Conservation (phyloP, 495 filamentous ascomycete species). For the Usnea hakonensis region DNA sequence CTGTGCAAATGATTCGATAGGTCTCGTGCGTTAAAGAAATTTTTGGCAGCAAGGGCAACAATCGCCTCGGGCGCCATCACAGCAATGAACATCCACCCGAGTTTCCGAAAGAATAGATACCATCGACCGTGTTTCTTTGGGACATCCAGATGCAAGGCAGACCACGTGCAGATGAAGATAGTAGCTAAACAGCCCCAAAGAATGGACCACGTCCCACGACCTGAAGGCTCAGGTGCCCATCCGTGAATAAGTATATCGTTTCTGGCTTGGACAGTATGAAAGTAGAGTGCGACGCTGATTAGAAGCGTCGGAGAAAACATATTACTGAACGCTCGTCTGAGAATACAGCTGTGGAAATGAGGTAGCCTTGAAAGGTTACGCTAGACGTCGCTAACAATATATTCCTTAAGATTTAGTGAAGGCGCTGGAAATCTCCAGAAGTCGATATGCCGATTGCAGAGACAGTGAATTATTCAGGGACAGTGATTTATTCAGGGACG, state of each 20-base stretch:
- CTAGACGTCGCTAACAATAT: no score
- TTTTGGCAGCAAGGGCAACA: slow-evolving; percentile 11
- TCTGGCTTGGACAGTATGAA: slow-evolving; percentile 2
- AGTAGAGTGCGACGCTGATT: slow-evolving; percentile 2
- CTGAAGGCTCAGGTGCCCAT: slow-evolving; percentile 19
- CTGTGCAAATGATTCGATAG: neutral
- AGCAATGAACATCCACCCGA: slow-evolving; percentile 26
- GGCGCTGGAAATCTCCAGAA: no score
- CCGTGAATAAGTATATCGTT: slow-evolving; percentile 9
- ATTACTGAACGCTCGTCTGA: no score
- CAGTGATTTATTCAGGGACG: no score
- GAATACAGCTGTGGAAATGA: no score
- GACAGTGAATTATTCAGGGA: no score
- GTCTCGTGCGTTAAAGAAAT: slow-evolving; percentile 13
- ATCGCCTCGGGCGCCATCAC: slow-evolving; percentile 26
- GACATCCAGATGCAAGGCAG: slow-evolving; percentile 27
- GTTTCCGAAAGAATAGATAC: slow-evolving; percentile 15
- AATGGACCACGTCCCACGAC: slow-evolving; percentile 30
- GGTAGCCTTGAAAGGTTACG: no score
- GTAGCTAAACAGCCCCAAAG: slow-evolving; percentile 30
- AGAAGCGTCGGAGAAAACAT: no score
- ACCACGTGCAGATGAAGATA: slow-evolving; percentile 30
- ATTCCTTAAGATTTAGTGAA: no score
- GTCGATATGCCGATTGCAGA: no score
- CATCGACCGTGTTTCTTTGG: slow-evolving; percentile 11